Conservation (phyloP, 495 filamentous ascomycete genomes). For the Alectoria sarmentosa region DNA sequence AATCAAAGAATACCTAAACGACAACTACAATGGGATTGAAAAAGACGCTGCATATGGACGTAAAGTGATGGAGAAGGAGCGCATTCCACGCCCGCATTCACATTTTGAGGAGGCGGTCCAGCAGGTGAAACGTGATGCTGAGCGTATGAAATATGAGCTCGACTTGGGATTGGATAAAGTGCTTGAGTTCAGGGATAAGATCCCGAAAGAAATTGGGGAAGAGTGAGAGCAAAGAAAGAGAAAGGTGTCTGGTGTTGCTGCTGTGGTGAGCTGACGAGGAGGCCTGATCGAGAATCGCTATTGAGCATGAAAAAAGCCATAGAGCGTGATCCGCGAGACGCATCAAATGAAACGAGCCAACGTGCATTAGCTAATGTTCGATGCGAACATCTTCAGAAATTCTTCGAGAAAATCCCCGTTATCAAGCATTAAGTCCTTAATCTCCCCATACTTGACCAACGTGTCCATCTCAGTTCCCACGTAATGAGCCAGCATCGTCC, state of each 20-base stretch:
- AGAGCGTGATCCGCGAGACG: background rate
- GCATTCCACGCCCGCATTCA: background rate
- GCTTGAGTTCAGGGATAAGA: background rate
- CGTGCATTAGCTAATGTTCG: background rate
- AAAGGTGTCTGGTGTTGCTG: background rate
- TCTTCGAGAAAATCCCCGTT: slow-evolving; percentile 23
- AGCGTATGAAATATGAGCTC: background rate
- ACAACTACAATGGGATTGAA: background rate
- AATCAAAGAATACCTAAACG: background rate
- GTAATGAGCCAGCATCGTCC: slow-evolving; percentile 30
- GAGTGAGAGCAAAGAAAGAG: background rate
- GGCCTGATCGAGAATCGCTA: background rate
- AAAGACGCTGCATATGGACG: background rate
- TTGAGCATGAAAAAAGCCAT: background rate
- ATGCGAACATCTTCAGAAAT: slow-evolving; percentile 24
- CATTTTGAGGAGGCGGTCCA: background rate
- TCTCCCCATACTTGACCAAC: slow-evolving; percentile 28
- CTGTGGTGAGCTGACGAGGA: background rate
- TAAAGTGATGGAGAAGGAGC: background rate
- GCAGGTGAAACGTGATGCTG: background rate
- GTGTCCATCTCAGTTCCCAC: slow-evolving; percentile 27
- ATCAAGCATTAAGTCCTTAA: slow-evolving; percentile 25
- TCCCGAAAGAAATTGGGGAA: background rate
- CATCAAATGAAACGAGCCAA: background rate
- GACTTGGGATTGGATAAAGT: background rate